Percentiles rank a stretch among this genome's conserved stretches.
Evolutionary conservation across 2,329 filamentous ascomycete species (phyloP).

Genomic region (Chrysoporthe puriensis): DNA sequence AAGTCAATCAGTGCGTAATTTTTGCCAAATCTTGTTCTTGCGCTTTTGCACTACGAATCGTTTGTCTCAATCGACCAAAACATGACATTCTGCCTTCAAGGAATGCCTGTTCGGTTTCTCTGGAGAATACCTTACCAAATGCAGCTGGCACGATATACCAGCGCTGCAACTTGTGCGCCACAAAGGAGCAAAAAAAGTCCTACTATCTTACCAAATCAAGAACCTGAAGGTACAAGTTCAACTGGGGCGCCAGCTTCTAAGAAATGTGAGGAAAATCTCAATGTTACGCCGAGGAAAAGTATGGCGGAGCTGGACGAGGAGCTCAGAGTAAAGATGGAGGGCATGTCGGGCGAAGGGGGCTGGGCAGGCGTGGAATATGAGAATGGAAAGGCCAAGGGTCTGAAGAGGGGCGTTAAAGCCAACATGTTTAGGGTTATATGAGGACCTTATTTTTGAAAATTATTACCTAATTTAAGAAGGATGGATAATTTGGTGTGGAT

Average conservation of each 20-base stretch:
- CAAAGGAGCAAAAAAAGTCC: background rate
- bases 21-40: background rate
- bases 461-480: constrained; percentile 26
- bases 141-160: background rate
- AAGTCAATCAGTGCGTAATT: too few relatives aligned
- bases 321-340: constrained; percentile 66
- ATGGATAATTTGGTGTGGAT: constrained; percentile 32
- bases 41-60: background rate
- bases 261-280: background rate
- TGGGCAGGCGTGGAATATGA: constrained; percentile 75
- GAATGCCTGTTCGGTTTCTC: background rate
- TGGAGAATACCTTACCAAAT: background rate
- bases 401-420: constrained; percentile 74
- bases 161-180: background rate
- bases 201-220: background rate
- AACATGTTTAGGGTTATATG: constrained; percentile 79
- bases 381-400: constrained; percentile 69
- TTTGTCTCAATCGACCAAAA: background rate
- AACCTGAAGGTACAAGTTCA: background rate
- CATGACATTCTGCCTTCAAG: background rate
- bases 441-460: constrained; percentile 30
- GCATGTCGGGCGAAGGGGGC: constrained; percentile 70
- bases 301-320: constrained; percentile 69
- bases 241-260: background rate
- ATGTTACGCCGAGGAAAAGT: constrained; percentile 49